Percentiles rank a stretch among this genome's conserved stretches.
These are phyloP conservation scores for Penicillium sp. DNA, from an alignment of 2,329 filamentous ascomycete genomes.

Conservation along the genomic window DNA sequence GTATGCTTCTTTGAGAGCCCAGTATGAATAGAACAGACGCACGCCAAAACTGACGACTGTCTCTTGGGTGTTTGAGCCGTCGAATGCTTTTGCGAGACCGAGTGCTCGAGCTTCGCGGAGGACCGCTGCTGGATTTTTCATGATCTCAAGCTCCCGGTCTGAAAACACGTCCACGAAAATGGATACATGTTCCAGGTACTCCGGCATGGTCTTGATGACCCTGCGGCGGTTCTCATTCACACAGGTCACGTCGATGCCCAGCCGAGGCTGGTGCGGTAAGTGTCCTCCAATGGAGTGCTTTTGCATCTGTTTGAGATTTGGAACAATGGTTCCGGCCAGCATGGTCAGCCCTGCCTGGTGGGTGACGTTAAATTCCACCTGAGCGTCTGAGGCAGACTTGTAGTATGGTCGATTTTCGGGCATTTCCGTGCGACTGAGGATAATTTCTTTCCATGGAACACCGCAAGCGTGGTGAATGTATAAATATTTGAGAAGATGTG, in stretches of 20 bases:
- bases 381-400: conserved; percentile 40
- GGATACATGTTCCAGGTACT: conserved; percentile 58
- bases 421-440: conserved; percentile 52
- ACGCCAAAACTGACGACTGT: conserved; percentile 54
- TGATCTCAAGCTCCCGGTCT: conserved; percentile 53
- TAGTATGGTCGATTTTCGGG: conserved; percentile 54
- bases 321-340: conserved; percentile 51
- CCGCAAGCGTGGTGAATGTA: conserved; percentile 57
- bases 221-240: conserved; percentile 50
- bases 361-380: conserved; percentile 63
- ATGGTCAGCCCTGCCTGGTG: conserved; percentile 64
- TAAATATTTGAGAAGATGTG: conserved; percentile 60
- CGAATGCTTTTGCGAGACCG: conserved; percentile 11
- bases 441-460: conserved; percentile 58
- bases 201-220: conserved; percentile 42
- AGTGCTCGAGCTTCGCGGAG: conserved; percentile 12
- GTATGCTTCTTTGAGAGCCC: conserved; percentile 66
- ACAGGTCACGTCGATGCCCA: conserved; percentile 64
- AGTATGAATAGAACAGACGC: conserved; percentile 63
- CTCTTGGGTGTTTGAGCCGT: conserved; percentile 9
- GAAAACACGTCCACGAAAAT: conserved; percentile 63
- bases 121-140: conserved; percentile 46
- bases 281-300: not conserved
- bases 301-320: conserved; percentile 4
- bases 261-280: conserved; percentile 31